Base-by-base conservation (phyloP, 2,329 filamentous ascomycete species). In the Nannizzia gypsea region DNA sequence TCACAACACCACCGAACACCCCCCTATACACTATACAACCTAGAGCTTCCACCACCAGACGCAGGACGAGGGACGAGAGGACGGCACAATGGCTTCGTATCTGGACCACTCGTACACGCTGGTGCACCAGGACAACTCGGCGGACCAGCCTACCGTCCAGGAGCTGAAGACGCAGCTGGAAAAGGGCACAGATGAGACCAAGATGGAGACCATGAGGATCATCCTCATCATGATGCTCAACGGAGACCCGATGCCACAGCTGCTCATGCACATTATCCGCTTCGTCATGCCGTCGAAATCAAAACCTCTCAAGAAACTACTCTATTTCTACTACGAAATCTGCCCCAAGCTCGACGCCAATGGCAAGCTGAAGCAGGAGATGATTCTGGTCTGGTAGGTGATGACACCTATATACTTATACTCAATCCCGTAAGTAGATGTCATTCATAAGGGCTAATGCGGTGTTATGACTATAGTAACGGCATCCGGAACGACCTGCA, bases 321-420 rank as follows among this genome's bases (percentile, higher is more conserved):
- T 99, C 60, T 99, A 99, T 78, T 93, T 99, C 75, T 99, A 99
- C 80, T 96, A 97, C 73, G 93, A 99, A 77, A 93, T 97, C 73
- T 97, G 93, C 74, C 93, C 92, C 44, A 99, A 99, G 79, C 85
- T 90, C 61, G 93, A 99, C 75, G 81, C 86, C 59, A 86, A 81
- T 71, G 93, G 93, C 70, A 99, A 97, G 81, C 80, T 99, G 65
- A 96, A 96, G 81, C 93, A 99, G 77, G 93, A 99, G 78, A 97
- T 96, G 90, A 99, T 99, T 73, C 78, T 99, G 70, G 93, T 99
- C 69, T 99, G 93, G 92, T 96, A 77, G 67, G 80, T 60, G 57
- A 34, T 20, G 22, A 22, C 58, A 5, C 6, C 20, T 52, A 5
- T 22, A 9, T 22, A 11, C 20, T 6, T 48, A n/a, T 36, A 0